Percentiles rank a stretch among this genome's conserved stretches.
Conservation (phyloP, 2,329 filamentous ascomycete genomes). For the Diaporthe longicolla region DNA sequence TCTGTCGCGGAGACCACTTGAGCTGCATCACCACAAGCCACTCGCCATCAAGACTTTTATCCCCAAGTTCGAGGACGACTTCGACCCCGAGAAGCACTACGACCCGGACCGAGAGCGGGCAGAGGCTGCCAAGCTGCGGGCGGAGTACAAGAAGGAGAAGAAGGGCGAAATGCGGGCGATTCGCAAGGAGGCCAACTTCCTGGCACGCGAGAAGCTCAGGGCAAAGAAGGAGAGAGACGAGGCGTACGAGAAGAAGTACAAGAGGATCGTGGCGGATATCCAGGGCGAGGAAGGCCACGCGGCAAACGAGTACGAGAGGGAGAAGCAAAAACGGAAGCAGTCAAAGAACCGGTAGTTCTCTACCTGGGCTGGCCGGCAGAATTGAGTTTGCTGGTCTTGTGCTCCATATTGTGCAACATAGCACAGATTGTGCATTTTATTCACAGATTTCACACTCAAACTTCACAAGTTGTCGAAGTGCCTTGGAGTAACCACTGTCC, state of each 20-base stretch:
- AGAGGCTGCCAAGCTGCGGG: slow-evolving; percentile 85
- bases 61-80: slow-evolving; percentile 96
- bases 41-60: slow-evolving; percentile 89
- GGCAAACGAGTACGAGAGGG: slow-evolving; percentile 89
- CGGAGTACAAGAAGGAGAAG: slow-evolving; percentile 93
- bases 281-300: slow-evolving; percentile 93
- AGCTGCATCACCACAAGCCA: slow-evolving; percentile 90
- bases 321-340: slow-evolving; percentile 82
- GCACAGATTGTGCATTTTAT: slow-evolving; percentile 19
- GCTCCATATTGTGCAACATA: slow-evolving; percentile 23
- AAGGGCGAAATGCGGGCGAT: slow-evolving; percentile 96
- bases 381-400: slow-evolving; percentile 1
- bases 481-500: background rate
- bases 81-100: slow-evolving; percentile 97
- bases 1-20: slow-evolving; percentile 80
- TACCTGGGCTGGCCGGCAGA: background rate
- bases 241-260: slow-evolving; percentile 97
- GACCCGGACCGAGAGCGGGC: slow-evolving; percentile 93
- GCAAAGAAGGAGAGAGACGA: slow-evolving; percentile 95
- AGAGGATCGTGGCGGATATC: slow-evolving; percentile 91
- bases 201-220: slow-evolving; percentile 89
- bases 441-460: background rate
- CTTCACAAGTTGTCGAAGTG: background rate
- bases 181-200: slow-evolving; percentile 94
- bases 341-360: slow-evolving; percentile 57